phyloP scores from a whole-genome alignment of 1,139 yeast genomes.

The Yarrowia galli region DNA sequence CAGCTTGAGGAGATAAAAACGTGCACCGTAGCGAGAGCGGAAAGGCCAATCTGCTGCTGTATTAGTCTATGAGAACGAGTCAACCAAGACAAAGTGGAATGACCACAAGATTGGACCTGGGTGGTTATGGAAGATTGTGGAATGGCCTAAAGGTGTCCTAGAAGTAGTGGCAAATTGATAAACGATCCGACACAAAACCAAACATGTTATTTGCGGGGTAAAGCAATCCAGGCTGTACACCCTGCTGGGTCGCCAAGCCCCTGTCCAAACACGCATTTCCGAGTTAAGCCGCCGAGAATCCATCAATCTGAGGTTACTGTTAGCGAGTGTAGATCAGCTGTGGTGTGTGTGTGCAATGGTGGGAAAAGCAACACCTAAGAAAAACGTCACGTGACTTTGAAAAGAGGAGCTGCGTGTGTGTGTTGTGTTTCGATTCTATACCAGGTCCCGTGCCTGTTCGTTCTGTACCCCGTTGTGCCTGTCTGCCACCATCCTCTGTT shows the following conservation, averaged over 20 bases:
- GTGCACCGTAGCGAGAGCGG: slow-evolving; percentile 31
- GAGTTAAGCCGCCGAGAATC: slow-evolving; percentile 6
- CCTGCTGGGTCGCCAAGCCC: slow-evolving; percentile 15
- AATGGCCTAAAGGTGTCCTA: background rate
- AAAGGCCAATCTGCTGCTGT: background rate
- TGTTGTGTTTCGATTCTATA: too few species aligned
- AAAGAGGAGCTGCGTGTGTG: too few species aligned
- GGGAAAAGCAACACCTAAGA: background rate
- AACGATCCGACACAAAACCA: background rate
- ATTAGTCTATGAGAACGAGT: background rate
- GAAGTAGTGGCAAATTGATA: too few species aligned
- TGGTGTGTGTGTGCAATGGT: background rate
- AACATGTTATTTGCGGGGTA: background rate
- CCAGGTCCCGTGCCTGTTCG: too few species aligned
- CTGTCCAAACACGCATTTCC: slow-evolving; percentile 32
- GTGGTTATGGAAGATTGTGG: background rate
- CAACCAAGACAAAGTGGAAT: background rate
- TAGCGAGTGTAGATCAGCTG: slow-evolving; percentile 16
- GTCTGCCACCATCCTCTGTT: too few species aligned
- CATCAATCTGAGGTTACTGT: slow-evolving; percentile 9
- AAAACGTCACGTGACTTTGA: background rate
- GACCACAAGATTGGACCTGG: background rate
- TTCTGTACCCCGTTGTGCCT: too few species aligned
- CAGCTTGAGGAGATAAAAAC: slow-evolving; percentile 29
- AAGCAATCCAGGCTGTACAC: slow-evolving; percentile 19